Base-by-base conservation (phyloP, 768 basidiomycete genomes). In the Trametes maxima region DNA sequence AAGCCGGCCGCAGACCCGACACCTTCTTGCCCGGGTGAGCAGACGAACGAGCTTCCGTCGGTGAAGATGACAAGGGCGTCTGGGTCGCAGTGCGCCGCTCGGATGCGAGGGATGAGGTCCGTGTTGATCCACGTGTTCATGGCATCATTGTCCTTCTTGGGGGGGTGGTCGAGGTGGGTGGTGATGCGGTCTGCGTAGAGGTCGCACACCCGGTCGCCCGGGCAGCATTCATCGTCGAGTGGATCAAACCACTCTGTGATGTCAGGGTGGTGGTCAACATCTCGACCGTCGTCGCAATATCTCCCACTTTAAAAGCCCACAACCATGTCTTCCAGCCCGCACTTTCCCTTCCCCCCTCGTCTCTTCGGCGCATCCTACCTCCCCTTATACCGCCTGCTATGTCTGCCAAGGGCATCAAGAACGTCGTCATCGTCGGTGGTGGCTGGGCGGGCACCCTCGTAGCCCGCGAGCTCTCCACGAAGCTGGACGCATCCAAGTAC, bases 341-440 rank as follows among this genome's bases (percentile, higher is more conserved):
- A 33, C 28, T 33, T 33, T 33, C 28, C 28, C 8, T 33, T 33
- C 28, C 8, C 28, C 28, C 28, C 28, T 8, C 28, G 28, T 33
- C 28, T 33, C 28, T 33, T 33, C 28, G 8, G 28, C 22, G 8
- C 21, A 22, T 24, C 11, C 21, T 24, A 22, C 45, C 12, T 22
- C 45, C 22, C 21, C 45, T 21, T 46, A 12, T 2, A 24, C 11
- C 21, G 21, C 10, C 11, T 14, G 45, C n/a, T 21, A 46, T 46
- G 45, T 21, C 45, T 12, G 21, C 21, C 5, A 46, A 46, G 19
- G 2, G 21, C 10, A 24, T 10, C 11, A 46, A 46, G 45, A 75
- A 71, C 59, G 69, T 78, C 64, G 76, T 88, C 39, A 74, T 88
- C 62, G 72, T 87, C 51, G 85, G 86, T 43, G 88, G 85, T 35